A percentile compares a stretch with the other conserved stretches of the same genome.
Evolutionary conservation across 257 asterid genomes (phyloP).

Genomic region (Rhazya stricta): DNA sequence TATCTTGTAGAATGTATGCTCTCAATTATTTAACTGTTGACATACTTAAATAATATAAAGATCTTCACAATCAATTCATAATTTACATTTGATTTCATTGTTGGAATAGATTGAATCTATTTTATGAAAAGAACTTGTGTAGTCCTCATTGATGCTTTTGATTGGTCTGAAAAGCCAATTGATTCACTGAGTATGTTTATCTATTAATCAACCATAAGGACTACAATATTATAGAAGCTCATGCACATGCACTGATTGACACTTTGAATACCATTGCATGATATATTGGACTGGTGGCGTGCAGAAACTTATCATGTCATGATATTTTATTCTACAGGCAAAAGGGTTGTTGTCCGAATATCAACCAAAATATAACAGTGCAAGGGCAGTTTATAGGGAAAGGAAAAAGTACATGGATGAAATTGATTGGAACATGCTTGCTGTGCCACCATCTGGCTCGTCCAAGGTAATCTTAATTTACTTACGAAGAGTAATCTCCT

Average conservation of each 20-base stretch:
- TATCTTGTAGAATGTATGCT: neutral
- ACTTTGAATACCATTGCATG: neutral
- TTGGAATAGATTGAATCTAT: neutral
- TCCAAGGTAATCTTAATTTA: constrained; percentile 68
- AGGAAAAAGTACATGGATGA: constrained; percentile 85
- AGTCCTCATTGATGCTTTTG: neutral
- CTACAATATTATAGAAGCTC: neutral
- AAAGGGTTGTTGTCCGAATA: constrained; percentile 89
- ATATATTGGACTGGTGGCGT: constrained; percentile 3
- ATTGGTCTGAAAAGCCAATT: neutral
- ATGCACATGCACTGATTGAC: constrained; percentile 2
- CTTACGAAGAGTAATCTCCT: neutral
- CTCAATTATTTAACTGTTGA: neutral
- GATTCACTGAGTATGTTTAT: neutral
- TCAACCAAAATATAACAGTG: constrained; percentile 93
- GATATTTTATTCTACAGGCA: constrained; percentile 53
- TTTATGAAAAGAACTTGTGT: neutral
- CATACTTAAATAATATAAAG: neutral
- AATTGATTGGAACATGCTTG: constrained; percentile 98
- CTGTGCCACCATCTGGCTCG: constrained; percentile 89
- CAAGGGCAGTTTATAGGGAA: constrained; percentile 97
- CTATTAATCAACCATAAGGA: neutral
- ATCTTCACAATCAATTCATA: neutral
- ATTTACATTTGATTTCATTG: neutral
- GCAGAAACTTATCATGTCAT: constrained; percentile 21